Evolutionary conservation across 2,329 filamentous ascomycete species (phyloP).

Genomic region (Aspergillus quadricinctus): DNA sequence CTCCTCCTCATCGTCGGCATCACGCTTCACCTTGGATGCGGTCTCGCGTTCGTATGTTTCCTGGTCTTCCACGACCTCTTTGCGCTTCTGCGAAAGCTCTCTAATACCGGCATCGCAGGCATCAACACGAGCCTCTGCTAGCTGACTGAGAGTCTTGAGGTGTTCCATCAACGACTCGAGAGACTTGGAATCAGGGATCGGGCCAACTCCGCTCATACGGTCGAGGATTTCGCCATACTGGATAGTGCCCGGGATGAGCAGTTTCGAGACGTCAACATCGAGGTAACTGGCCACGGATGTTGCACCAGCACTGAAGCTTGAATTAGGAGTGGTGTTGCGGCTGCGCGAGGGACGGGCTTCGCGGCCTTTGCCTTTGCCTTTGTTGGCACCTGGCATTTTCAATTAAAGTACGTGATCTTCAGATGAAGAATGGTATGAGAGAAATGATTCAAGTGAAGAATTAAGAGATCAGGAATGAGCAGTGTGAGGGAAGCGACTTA

Average conservation of each 20-base stretch:
- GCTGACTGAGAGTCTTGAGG: conserved; percentile 53
- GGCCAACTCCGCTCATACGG: conserved; percentile 45
- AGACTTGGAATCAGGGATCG: conserved; percentile 45
- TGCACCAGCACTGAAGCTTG: conserved; percentile 46
- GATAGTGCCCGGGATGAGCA: conserved; percentile 45
- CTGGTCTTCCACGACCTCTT: conserved; percentile 51
- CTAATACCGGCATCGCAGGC: conserved; percentile 57
- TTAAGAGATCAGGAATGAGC: background rate
- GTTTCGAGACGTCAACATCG: conserved; percentile 47
- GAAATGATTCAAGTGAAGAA: background rate
- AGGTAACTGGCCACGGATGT: conserved; percentile 49
- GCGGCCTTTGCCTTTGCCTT: conserved; percentile 51
- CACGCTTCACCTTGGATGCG: conserved; percentile 38
- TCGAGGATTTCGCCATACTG: conserved; percentile 58
- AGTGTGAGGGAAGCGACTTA: background rate
- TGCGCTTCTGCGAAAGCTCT: conserved; percentile 55
- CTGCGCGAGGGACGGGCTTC: conserved; percentile 53
- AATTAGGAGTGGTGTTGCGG: conserved; percentile 61
- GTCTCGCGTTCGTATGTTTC: conserved; percentile 48
- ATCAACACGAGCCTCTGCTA: conserved; percentile 54
- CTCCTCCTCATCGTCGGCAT: conserved; percentile 40
- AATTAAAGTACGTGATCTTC: background rate
- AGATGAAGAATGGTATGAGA: background rate
- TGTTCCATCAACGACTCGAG: conserved; percentile 50
- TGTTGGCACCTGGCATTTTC: conserved; percentile 43